Percentiles rank a stretch among this genome's conserved stretches.
These are phyloP conservation scores for Pseudopithomyces chartarum DNA, from an alignment of 2,329 filamentous ascomycete species.

Conservation along the genomic window DNA sequence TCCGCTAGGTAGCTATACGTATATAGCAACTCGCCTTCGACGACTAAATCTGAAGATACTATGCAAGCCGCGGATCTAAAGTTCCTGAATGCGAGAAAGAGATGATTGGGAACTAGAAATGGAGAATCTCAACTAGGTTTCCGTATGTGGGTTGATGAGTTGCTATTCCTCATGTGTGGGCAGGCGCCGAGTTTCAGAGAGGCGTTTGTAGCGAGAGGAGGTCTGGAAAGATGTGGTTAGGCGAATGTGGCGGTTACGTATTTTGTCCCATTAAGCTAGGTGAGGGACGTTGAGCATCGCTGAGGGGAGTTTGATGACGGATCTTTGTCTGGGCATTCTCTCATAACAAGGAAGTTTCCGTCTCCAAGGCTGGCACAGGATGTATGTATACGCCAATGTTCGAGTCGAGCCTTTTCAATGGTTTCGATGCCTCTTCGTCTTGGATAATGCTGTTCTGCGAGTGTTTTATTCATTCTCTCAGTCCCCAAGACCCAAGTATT, in stretches of 20 bases:
- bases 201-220: neutral
- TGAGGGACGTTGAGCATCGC: constrained; percentile 42
- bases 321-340: constrained; percentile 1
- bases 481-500: too few species aligned
- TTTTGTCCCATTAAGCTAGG: constrained; percentile 37
- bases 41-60: constrained; percentile 28
- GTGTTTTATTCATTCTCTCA: too few species aligned
- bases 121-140: constrained; percentile 50
- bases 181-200: constrained; percentile 27
- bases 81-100: constrained; percentile 48
- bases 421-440: too few species aligned
- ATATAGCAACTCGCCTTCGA: constrained; percentile 41
- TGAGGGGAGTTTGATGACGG: constrained; percentile 34
- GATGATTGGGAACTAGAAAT: constrained; percentile 48
- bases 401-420: too few species aligned
- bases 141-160: constrained; percentile 51
- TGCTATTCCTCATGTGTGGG: constrained; percentile 47
- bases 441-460: too few species aligned
- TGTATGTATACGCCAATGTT: constrained; percentile 1
- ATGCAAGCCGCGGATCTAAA: constrained; percentile 49
- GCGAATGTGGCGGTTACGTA: neutral
- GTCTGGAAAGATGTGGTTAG: neutral
- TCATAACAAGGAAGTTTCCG: constrained; percentile 22
- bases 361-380: constrained; percentile 1
- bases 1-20: constrained; percentile 49